phyloP scores from a whole-genome alignment of 192 early-diverging fungal species.

The Chytriomyces sp. region DNA sequence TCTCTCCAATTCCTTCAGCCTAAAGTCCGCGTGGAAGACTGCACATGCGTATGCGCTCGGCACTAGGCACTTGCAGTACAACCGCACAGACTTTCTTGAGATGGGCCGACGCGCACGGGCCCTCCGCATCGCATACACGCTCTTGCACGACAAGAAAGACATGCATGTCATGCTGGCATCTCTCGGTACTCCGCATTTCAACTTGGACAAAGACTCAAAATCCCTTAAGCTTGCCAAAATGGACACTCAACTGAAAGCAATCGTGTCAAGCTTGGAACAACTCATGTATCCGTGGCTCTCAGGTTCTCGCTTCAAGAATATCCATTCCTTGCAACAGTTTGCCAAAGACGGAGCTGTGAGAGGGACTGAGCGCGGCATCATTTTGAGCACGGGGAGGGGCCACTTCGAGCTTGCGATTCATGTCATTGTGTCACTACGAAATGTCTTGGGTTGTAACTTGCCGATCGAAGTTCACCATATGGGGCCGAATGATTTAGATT shows the following conservation, averaged over 20 bases:
- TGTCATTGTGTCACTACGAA: slow-evolving; percentile 9
- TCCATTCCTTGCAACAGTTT: neutral
- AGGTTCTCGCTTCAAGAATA: neutral
- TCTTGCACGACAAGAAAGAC: slow-evolving; percentile 21
- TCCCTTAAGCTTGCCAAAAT: neutral
- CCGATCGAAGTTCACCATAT: slow-evolving; percentile 65
- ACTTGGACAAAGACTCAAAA: slow-evolving; percentile 2
- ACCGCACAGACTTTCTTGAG: slow-evolving; percentile 32
- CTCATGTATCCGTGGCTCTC: slow-evolving; percentile 19
- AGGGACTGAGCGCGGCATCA: slow-evolving; percentile 13
- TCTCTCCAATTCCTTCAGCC: neutral
- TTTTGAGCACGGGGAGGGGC: slow-evolving; percentile 2
- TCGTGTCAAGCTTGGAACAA: neutral
- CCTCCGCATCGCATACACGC: slow-evolving; percentile 9
- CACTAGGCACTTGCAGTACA: slow-evolving; percentile 5
- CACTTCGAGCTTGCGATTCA: slow-evolving; percentile 24
- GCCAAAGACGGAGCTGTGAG: neutral
- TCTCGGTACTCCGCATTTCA: neutral
- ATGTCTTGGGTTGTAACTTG: slow-evolving; percentile 44
- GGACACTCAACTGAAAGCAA: neutral
- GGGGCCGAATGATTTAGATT: slow-evolving; percentile 33
- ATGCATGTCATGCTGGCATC: slow-evolving; percentile 8
- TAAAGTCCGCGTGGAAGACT: neutral
- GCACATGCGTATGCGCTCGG: slow-evolving; percentile 7
- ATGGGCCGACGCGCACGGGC: slow-evolving; percentile 26